phyloP scores from a whole-genome alignment of 2,329 filamentous ascomycete genomes.

The Dactylellina leptospora region DNA sequence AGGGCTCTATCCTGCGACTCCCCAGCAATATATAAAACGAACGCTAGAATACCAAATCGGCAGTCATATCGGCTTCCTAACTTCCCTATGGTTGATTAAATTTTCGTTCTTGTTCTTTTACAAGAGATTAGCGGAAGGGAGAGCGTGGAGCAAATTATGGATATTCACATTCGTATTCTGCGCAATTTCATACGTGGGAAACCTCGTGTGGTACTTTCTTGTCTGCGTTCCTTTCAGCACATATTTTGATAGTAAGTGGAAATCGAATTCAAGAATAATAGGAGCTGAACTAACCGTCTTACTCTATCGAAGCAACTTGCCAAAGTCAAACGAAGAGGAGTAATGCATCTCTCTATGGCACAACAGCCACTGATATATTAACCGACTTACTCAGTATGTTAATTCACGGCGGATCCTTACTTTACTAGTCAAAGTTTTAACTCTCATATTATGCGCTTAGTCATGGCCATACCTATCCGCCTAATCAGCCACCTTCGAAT shows the following conservation, averaged over 20 bases:
- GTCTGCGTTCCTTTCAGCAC: conserved; percentile 42
- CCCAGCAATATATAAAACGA: conserved; percentile 23
- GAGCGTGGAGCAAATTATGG: conserved; percentile 46
- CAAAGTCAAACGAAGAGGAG: conserved; percentile 18
- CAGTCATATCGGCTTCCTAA: conserved; percentile 46
- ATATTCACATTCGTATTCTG: conserved; percentile 45
- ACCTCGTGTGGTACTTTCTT: conserved; percentile 42
- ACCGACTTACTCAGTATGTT: conserved; percentile 43
- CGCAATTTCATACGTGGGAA: conserved; percentile 36
- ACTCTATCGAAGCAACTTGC: conserved; percentile 19
- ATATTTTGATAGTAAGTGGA: conserved; percentile 46
- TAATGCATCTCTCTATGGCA: conserved; percentile 39
- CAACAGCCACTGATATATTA: conserved; percentile 46
- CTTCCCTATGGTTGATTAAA: conserved; percentile 45
- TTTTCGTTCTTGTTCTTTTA: conserved; percentile 52
- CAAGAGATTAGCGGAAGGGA: conserved; percentile 34
- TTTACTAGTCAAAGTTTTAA: background rate
- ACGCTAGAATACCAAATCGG: conserved; percentile 41
- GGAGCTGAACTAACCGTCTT: background rate
- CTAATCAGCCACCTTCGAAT: conserved; percentile 46
- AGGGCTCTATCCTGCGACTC: background rate
- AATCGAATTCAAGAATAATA: background rate
- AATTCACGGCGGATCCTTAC: no score
- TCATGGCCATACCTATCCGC: conserved; percentile 50
- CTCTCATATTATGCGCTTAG: background rate